Conservation (phyloP, 768 basidiomycete genomes). For the Hemileccinum rubropunctum region DNA sequence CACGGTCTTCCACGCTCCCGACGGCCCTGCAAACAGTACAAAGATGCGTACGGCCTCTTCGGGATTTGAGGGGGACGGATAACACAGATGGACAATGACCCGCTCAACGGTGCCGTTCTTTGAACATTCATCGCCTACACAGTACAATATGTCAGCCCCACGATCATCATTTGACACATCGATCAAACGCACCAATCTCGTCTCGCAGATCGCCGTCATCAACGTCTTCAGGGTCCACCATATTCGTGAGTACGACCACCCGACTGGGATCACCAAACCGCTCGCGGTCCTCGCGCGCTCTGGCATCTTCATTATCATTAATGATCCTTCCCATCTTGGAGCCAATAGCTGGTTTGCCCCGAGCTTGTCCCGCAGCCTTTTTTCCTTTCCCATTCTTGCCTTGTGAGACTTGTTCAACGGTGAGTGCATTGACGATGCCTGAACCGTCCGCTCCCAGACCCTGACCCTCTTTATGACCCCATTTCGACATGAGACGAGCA, state of each 20-base stretch:
- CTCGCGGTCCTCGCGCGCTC: conserved; percentile 70
- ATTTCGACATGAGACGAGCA: conserved; percentile 89
- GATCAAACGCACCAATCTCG: conserved; percentile 70
- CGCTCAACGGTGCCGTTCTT: conserved; percentile 92
- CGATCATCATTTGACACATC: neutral
- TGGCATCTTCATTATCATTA: conserved; percentile 85
- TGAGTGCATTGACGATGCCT: conserved; percentile 87
- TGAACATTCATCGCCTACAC: conserved; percentile 80
- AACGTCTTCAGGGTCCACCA: conserved; percentile 81
- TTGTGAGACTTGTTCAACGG: conserved; percentile 62
- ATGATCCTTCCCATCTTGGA: conserved; percentile 86
- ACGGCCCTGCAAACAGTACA: conserved; percentile 86
- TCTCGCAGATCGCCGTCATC: conserved; percentile 82
- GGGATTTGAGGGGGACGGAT: conserved; percentile 60
- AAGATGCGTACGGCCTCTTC: conserved; percentile 92
- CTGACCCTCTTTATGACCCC: conserved; percentile 93
- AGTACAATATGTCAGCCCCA: neutral
- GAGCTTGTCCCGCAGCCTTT: conserved; percentile 34
- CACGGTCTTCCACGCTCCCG: conserved; percentile 94
- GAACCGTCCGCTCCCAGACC: conserved; percentile 82
- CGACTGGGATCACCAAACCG: conserved; percentile 87
- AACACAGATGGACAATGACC: conserved; percentile 76
- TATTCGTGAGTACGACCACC: conserved; percentile 87
- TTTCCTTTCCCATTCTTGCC: conserved; percentile 37
- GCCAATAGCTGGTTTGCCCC: conserved; percentile 41